A percentile compares a stretch with the other conserved stretches of the same genome.
Conservation (phyloP, 2,329 filamentous ascomycete genomes). For the Blastomyces silverae region DNA sequence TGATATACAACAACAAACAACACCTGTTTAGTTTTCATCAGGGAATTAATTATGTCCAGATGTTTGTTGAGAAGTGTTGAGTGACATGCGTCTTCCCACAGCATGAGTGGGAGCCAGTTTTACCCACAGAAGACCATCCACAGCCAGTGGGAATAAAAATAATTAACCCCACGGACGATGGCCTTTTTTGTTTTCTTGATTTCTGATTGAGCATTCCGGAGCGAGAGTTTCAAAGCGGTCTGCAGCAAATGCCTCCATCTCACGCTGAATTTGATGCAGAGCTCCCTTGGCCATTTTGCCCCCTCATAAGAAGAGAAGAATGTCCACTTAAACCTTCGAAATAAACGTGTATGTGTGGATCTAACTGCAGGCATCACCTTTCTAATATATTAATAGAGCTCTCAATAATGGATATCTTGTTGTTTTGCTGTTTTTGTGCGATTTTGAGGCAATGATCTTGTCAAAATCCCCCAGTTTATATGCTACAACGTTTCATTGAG, state of each 20-base stretch:
- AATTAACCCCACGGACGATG: not conserved
- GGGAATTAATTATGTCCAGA: not conserved
- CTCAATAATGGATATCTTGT: not conserved
- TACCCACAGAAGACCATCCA: not conserved
- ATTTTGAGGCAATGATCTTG: not conserved
- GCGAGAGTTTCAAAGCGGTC: conserved; percentile 4
- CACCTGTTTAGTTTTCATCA: not conserved
- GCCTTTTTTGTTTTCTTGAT: not conserved
- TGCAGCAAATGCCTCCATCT: not conserved
- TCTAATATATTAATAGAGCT: not conserved
- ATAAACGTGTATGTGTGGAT: not conserved
- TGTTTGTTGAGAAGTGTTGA: not conserved
- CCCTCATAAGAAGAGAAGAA: not conserved
- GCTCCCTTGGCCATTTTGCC: not conserved
- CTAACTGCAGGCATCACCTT: not conserved
- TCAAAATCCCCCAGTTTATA: not conserved
- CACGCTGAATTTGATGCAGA: not conserved
- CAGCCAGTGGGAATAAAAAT: not conserved
- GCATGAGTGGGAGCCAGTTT: too few species aligned
- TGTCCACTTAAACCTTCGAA: not conserved
- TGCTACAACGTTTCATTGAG: too few species aligned
- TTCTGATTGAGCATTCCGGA: not conserved
- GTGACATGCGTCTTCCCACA: not conserved
- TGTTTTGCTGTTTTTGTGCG: not conserved
- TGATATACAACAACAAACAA: not conserved